Percentiles rank a stretch among this genome's conserved stretches.
phyloP scores from a whole-genome alignment of 2,329 filamentous ascomycete species.

The Neofusicoccum umdonicola region DNA sequence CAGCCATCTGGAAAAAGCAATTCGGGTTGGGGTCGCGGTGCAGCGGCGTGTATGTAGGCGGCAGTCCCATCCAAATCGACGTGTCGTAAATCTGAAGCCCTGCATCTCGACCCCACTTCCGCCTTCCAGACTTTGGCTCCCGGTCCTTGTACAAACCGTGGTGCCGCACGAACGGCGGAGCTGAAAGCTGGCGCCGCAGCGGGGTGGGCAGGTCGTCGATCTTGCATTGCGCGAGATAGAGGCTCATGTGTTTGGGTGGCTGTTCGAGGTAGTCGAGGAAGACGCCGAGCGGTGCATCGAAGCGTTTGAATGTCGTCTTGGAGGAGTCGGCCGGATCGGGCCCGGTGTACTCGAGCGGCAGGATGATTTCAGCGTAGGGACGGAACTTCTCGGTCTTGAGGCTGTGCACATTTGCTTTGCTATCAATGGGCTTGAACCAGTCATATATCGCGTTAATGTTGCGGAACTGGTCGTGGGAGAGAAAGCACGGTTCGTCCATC shows the following conservation, averaged over 20 bases:
- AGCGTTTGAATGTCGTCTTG: slow-evolving; percentile 52
- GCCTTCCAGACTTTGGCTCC: too few species aligned
- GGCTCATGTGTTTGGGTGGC: slow-evolving; percentile 34
- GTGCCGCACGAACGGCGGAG: slow-evolving; percentile 61
- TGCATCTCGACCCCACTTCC: slow-evolving; percentile 58
- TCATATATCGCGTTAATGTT: background rate
- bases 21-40: slow-evolving; percentile 96
- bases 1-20: slow-evolving; percentile 78
- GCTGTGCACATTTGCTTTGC: background rate
- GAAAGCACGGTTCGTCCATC: background rate
- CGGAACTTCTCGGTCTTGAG: background rate
- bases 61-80: slow-evolving; percentile 83
- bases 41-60: slow-evolving; percentile 84
- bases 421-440: background rate
- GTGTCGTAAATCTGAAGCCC: slow-evolving; percentile 72
- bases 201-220: slow-evolving; percentile 64
- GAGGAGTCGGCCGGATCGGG: slow-evolving; percentile 13
- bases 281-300: slow-evolving; percentile 62
- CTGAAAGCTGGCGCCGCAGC: slow-evolving; percentile 63
- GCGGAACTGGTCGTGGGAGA: background rate
- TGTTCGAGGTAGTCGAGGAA: slow-evolving; percentile 56
- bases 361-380: background rate
- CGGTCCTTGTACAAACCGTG: background rate
- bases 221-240: slow-evolving; percentile 85
- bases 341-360: slow-evolving; percentile 53